These are phyloP conservation scores for Manihot esculenta DNA, from an alignment of 441 rosid genomes.

Conservation along the genomic window DNA sequence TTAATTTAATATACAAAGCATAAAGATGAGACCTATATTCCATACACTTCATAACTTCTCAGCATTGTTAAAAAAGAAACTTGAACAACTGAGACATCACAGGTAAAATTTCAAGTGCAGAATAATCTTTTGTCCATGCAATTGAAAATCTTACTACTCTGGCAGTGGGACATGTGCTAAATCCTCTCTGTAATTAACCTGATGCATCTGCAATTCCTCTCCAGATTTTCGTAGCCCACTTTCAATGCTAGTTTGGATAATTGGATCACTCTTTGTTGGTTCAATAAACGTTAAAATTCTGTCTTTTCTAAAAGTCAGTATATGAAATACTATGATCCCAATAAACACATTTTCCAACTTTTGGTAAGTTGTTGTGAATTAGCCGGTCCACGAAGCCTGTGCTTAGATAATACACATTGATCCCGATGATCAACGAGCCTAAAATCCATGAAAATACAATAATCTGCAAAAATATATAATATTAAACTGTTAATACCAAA, in stretches of 20 bases:
- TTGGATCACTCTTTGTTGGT: conserved; percentile 28
- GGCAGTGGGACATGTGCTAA: conserved; percentile 44
- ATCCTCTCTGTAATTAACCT: conserved; percentile 45
- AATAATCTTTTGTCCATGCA: background rate
- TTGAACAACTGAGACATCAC: background rate
- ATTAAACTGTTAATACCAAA: background rate
- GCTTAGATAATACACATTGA: conserved; percentile 58
- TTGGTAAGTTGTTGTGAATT: conserved; percentile 42
- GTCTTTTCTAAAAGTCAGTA: conserved; percentile 58
- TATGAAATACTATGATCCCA: conserved; percentile 54
- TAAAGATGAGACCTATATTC: background rate
- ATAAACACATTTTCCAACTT: conserved; percentile 42
- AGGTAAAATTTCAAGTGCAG: background rate
- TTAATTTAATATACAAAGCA: no score
- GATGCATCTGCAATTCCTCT: background rate
- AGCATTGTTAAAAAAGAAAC: background rate
- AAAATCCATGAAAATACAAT: conserved; percentile 60
- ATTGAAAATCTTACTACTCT: conserved; percentile 17
- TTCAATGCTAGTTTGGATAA: conserved; percentile 24
- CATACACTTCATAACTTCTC: no score
- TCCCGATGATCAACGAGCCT: conserved; percentile 53
- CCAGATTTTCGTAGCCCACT: conserved; percentile 14
- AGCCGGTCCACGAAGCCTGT: conserved; percentile 60
- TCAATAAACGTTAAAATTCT: conserved; percentile 37
- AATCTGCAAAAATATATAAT: conserved; percentile 31